Evolutionary conservation across 2,329 filamentous ascomycete genomes (phyloP), one percentile per base, ranked within the genome.

Genomic region (Cytospora schulzeri): DNA sequence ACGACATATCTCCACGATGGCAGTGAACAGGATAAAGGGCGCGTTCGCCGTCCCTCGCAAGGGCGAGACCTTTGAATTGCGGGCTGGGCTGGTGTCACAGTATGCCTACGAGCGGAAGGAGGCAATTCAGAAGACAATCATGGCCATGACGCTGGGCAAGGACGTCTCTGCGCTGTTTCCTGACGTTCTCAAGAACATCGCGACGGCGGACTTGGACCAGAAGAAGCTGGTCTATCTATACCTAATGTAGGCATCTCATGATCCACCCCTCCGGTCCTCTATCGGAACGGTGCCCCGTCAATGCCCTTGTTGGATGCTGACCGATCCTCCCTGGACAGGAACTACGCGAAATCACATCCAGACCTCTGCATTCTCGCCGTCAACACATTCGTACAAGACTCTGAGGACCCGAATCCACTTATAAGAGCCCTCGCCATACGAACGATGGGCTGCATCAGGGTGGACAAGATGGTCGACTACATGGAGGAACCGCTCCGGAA

Each of bases 161-260:
- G 95, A 99, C 80, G 95, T 99, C 66, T 99, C 95, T 61, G 91
- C 93, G 63, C 82, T 99, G 69, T 99, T 99, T 76, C 95, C 95
- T 2, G 95, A 99, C 75, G 95, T 99, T 38, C 83, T 99, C 69
- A 99, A 99, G 85, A 99, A 99, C 75, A 99, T 99, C 78, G 95
- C 95, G 65, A 99, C 95, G 1, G 83, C 80, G 54, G 95, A 99
- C 74, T 81, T 99, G 68, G 95, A 99, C 76, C 95, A 99, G 83
- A 99, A 99, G 87, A 99, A 99, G 83, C 90, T 99, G 70, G 95
- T 99, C 22, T 99, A 99, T 75, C 84, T 99, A 56, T 99, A 99
- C 76, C 83, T 99, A 67, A 99, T 99, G 95, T 96, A 78, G 71
- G 88, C 76, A 35, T 19, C 19, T 56, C 51, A 45, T 24, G 24